Conservation (phyloP, 371 early-diverging fungal species). For the Blakeslea trispora region DNA sequence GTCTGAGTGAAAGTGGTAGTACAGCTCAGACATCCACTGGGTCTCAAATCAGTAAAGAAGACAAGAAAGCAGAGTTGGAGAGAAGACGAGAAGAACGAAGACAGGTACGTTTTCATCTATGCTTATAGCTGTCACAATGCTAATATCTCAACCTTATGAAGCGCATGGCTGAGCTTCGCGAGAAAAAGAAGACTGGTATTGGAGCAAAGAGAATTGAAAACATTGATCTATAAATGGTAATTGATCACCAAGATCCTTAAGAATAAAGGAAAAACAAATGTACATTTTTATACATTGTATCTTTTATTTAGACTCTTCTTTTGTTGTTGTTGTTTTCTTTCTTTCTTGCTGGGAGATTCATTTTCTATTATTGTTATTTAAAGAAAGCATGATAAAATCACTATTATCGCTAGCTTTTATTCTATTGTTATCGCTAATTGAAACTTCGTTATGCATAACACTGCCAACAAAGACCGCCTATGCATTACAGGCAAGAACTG, state of each 20-base stretch:
- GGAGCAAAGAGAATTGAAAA: slow-evolving; percentile 42
- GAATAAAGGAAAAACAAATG: slow-evolving; percentile 5
- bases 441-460: slow-evolving; percentile 4
- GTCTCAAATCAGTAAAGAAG: slow-evolving; percentile 42
- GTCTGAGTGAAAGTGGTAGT: not conserved
- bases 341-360: not conserved
- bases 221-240: slow-evolving; percentile 23
- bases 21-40: slow-evolving; percentile 9
- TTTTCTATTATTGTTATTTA: not conserved
- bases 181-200: slow-evolving; percentile 49
- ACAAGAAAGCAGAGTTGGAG: slow-evolving; percentile 57
- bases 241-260: slow-evolving; percentile 17
- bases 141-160: slow-evolving; percentile 10
- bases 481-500: not conserved
- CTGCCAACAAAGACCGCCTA: slow-evolving; percentile 11
- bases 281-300: slow-evolving; percentile 1
- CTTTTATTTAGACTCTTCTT: not conserved
- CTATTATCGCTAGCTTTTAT: not conserved
- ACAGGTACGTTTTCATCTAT: slow-evolving; percentile 34
- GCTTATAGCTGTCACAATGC: not conserved
- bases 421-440: not conserved
- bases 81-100: slow-evolving; percentile 62
- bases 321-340: not conserved
- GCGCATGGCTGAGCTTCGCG: slow-evolving; percentile 62
- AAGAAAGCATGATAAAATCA: not conserved